A percentile compares a stretch with the other conserved stretches of the same genome.
Conservation (phyloP, 441 rosid genomes). For the Brassica hybrid region DNA sequence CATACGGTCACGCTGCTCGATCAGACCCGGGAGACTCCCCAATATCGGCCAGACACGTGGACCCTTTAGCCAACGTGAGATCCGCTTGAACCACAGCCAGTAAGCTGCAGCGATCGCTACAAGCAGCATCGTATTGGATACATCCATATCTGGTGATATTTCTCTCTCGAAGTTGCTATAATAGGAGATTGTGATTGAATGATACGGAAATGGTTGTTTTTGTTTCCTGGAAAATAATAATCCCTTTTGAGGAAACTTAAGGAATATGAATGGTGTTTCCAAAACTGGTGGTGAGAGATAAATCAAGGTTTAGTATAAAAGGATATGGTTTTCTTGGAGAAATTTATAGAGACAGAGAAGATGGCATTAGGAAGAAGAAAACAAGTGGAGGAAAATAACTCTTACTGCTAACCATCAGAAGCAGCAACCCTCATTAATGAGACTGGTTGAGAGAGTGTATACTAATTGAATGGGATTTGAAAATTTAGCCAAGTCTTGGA, state of each 20-base stretch:
- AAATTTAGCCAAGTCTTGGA: conserved; percentile 8
- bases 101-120: conserved; percentile 66
- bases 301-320: conserved; percentile 2
- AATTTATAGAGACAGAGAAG: conserved; percentile 26
- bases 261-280: conserved; percentile 15
- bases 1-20: conserved; percentile 81
- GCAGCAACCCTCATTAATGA: conserved; percentile 40
- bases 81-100: conserved; percentile 77
- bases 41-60: conserved; percentile 86
- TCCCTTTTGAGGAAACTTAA: neutral
- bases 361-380: conserved; percentile 23
- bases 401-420: conserved; percentile 34
- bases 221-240: neutral
- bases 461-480: conserved; percentile 36
- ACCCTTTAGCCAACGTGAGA: conserved; percentile 74
- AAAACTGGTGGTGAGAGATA: conserved; percentile 22
- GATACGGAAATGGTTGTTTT: conserved; percentile 12
- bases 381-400: conserved; percentile 21
- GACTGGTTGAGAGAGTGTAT: conserved; percentile 40
- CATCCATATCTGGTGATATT: conserved; percentile 51
- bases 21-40: conserved; percentile 90
- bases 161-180: neutral
- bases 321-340: conserved; percentile 12
- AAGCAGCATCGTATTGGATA: conserved; percentile 56
- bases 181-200: neutral